Evolutionary conservation across 225 moss, liverwort and hornwort genomes (phyloP).

Genomic region (Physcomitrellopsis africana): DNA sequence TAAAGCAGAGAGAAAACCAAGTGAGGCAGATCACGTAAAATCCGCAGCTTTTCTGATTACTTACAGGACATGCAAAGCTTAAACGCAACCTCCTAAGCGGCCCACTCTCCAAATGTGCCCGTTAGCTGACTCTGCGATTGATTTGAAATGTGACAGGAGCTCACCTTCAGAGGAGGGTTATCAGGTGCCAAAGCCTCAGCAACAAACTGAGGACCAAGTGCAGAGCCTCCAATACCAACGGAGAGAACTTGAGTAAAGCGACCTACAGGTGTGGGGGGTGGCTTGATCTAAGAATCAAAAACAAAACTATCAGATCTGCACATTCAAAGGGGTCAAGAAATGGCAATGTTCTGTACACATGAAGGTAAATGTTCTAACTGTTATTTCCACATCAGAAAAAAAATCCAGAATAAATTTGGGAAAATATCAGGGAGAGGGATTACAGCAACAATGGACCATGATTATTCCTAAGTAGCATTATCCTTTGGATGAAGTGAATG

Average conservation of each 20-base stretch:
- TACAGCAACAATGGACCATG: too few relatives aligned
- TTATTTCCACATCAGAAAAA: slow-evolving; percentile 6
- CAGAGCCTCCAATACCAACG: slow-evolving; percentile 89
- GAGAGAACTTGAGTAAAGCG: slow-evolving; percentile 86
- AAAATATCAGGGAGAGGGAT: too few relatives aligned
- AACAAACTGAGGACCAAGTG: slow-evolving; percentile 88
- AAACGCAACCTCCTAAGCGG: too few relatives aligned
- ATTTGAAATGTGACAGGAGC: neutral
- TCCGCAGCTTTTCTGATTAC: too few relatives aligned
- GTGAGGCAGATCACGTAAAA: too few relatives aligned
- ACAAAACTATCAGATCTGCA: slow-evolving; percentile 21
- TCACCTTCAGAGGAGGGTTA: slow-evolving; percentile 83
- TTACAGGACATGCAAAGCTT: too few relatives aligned
- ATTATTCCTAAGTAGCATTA: too few relatives aligned
- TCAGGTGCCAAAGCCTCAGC: slow-evolving; percentile 86
- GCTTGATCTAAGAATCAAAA: slow-evolving; percentile 67
- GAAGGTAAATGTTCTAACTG: neutral
- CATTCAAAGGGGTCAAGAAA: slow-evolving; percentile 17
- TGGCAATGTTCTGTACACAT: neutral
- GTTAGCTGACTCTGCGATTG: neutral
- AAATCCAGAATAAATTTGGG: neutral
- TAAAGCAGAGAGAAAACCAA: too few relatives aligned
- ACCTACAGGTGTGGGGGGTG: slow-evolving; percentile 68
- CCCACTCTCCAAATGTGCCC: slow-evolving; percentile 21
- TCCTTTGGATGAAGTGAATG: too few relatives aligned